Percentiles rank a stretch among this genome's conserved stretches.
These are phyloP conservation scores for Phytopythium delawarense DNA, from an alignment of 352 stramenopile genomes.

Conservation along the genomic window DNA sequence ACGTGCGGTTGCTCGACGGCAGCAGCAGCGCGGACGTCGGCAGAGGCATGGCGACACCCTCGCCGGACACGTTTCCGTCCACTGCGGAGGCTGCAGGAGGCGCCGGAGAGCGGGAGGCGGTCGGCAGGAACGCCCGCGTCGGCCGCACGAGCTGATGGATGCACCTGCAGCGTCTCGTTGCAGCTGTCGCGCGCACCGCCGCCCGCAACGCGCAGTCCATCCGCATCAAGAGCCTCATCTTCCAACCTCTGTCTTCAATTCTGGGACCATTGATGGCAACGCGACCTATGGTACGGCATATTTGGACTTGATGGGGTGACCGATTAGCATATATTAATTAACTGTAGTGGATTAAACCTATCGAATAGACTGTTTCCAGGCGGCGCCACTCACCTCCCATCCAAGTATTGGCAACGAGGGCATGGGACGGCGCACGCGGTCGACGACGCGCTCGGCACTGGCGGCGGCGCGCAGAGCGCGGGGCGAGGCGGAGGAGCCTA, in stretches of 20 bases:
- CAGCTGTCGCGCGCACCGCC: not conserved
- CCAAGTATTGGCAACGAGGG: too few relatives aligned
- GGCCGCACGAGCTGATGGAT: not conserved
- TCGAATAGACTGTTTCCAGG: constrained; percentile 1
- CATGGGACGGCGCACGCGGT: constrained; percentile 1
- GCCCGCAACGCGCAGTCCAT: not conserved
- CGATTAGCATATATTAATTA: not conserved
- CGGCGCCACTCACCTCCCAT: not conserved
- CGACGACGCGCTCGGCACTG: not conserved
- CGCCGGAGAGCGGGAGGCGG: not conserved
- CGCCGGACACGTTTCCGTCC: not conserved
- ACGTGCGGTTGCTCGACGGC: constrained; percentile 30
- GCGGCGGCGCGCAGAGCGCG: not conserved
- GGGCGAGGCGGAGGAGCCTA: not conserved
- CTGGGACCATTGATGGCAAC: not conserved
- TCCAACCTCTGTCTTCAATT: not conserved
- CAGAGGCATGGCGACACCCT: not conserved
- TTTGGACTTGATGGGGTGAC: not conserved
- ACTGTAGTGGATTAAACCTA: not conserved
- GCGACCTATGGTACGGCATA: not conserved
- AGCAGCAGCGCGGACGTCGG: constrained; percentile 17
- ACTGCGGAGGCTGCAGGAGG: not conserved
- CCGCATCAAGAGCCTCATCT: not conserved
- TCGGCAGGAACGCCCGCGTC: not conserved
- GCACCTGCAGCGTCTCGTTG: not conserved